Percentiles rank a stretch among this genome's conserved stretches.
These are phyloP conservation scores for Aphanocladium album DNA, from an alignment of 2,329 filamentous ascomycete species.

Conservation along the genomic window DNA sequence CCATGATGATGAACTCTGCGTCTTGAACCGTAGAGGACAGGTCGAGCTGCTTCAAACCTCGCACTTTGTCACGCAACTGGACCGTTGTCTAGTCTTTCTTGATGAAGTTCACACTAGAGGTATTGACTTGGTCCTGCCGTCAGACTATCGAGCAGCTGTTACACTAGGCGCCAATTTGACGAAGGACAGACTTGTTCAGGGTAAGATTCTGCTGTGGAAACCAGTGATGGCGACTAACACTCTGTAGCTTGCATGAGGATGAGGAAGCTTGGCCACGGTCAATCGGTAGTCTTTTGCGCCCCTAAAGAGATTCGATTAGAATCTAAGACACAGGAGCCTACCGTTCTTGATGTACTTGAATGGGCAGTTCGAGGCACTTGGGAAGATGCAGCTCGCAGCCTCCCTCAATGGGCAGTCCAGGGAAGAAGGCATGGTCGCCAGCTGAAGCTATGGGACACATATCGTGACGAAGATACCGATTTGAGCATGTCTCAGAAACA, in stretches of 20 bases:
- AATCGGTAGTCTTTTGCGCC: slow-evolving; percentile 58
- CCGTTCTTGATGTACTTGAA: background rate
- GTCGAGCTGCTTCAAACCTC: slow-evolving; percentile 52
- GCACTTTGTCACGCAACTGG: slow-evolving; percentile 50
- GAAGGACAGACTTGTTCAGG: slow-evolving; percentile 67
- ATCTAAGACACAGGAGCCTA: background rate
- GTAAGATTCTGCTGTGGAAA: slow-evolving; percentile 30
- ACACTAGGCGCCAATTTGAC: slow-evolving; percentile 60
- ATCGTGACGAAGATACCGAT: no score
- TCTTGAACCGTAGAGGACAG: slow-evolving; percentile 43
- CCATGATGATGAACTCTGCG: slow-evolving; percentile 47
- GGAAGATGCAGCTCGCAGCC: background rate
- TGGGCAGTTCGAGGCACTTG: slow-evolving; percentile 2
- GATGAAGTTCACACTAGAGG: slow-evolving; percentile 68
- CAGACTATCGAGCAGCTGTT: slow-evolving; percentile 56
- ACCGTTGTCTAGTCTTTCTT: slow-evolving; percentile 60
- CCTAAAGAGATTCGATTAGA: slow-evolving; percentile 47
- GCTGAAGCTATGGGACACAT: background rate
- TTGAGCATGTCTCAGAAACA: background rate
- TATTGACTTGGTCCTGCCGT: slow-evolving; percentile 60
- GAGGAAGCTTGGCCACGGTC: slow-evolving; percentile 60
- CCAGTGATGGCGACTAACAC: slow-evolving; percentile 12
- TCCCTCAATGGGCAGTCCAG: background rate
- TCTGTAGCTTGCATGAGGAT: slow-evolving; percentile 61
- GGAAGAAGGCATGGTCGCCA: background rate